phyloP scores from a whole-genome alignment of 2,329 filamentous ascomycete species.

The Clonostachys sp. region DNA sequence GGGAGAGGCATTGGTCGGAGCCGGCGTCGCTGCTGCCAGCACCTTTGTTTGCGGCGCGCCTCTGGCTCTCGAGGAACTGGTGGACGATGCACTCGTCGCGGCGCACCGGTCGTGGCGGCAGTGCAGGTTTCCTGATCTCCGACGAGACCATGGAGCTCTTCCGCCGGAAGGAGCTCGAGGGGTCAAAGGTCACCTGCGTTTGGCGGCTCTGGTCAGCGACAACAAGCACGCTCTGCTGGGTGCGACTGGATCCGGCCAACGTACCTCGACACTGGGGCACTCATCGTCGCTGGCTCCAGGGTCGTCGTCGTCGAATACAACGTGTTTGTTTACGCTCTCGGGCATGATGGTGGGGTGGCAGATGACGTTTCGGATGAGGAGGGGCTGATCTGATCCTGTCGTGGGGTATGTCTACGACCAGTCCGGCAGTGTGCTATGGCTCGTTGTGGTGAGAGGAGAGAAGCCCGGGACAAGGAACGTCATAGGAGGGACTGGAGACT shows the following conservation, averaged over 20 bases:
- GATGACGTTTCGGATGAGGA: too few relatives aligned
- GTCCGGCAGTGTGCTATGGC: too few relatives aligned
- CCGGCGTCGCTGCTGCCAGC: constrained; percentile 12
- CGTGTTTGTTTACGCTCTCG: not conserved
- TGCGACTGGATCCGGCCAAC: not conserved
- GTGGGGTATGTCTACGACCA: too few relatives aligned
- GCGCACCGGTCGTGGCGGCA: constrained; percentile 14
- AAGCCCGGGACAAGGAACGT: too few relatives aligned
- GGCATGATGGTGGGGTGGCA: not conserved
- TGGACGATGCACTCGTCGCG: constrained; percentile 60
- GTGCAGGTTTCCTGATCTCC: constrained; percentile 33
- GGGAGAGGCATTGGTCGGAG: constrained; percentile 17
- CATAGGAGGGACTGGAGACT: too few relatives aligned
- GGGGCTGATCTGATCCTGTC: too few relatives aligned
- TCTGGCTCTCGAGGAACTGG: constrained; percentile 57
- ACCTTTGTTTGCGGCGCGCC: constrained; percentile 18
- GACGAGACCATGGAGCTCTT: constrained; percentile 60
- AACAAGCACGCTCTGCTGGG: not conserved
- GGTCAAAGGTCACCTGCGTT: constrained; percentile 56
- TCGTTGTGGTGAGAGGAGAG: too few relatives aligned
- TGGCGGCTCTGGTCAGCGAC: not conserved
- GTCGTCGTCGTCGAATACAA: constrained; percentile 22
- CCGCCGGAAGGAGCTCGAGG: constrained; percentile 54
- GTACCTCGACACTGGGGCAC: constrained; percentile 44
- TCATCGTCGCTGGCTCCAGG: constrained; percentile 49